phyloP scores from a whole-genome alignment of 129 eudicot species.

The Kitagawia praeruptora region DNA sequence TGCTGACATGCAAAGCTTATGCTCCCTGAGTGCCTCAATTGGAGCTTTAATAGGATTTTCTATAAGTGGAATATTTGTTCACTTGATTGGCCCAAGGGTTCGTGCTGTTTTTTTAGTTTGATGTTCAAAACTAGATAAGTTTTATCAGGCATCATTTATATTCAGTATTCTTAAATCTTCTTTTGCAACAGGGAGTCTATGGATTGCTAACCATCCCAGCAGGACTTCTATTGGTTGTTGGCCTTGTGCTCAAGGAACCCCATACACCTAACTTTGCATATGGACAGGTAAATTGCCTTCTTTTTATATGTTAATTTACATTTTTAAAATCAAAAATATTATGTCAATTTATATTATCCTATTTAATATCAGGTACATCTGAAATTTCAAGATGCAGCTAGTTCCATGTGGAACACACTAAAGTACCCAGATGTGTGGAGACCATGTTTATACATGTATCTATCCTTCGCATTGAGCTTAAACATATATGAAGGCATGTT shows the following conservation, averaged over 20 bases:
- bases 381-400: conserved; percentile 59
- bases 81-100: conserved; percentile 89
- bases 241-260: conserved; percentile 72
- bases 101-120: not conserved
- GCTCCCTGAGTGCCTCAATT: conserved; percentile 67
- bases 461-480: conserved; percentile 70
- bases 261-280: conserved; percentile 49
- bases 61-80: conserved; percentile 82
- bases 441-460: conserved; percentile 89
- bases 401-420: conserved; percentile 79
- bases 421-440: conserved; percentile 81
- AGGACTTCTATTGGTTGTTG: conserved; percentile 62
- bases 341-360: not conserved
- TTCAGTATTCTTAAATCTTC: not conserved
- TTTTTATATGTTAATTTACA: not conserved
- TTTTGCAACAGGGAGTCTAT: conserved; percentile 61
- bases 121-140: not conserved
- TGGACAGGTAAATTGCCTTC: conserved; percentile 46
- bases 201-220: conserved; percentile 75
- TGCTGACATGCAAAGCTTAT: conserved; percentile 91
- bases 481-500: conserved; percentile 78
- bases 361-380: conserved; percentile 37
- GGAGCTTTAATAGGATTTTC: conserved; percentile 76
- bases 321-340: not conserved
- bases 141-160: not conserved